A percentile compares a stretch with the other conserved stretches of the same genome.
Conservation (phyloP, 108 stramenopile genomes). For the Nannochloropsis granulata region DNA sequence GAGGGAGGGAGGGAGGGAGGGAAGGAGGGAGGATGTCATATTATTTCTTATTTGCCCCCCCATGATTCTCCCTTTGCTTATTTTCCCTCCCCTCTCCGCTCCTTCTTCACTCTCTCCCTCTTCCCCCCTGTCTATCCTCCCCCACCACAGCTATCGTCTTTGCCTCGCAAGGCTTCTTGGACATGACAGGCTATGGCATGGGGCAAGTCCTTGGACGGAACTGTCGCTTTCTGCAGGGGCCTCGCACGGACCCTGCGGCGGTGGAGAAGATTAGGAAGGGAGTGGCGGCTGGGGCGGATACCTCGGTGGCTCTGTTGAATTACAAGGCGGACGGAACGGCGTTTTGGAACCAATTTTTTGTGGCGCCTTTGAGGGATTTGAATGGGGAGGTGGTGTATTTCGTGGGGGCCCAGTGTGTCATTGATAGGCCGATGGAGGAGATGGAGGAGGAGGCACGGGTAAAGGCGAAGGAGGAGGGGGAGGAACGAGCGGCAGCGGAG, state of each 20-base stretch:
- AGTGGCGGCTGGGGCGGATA: conserved; percentile 70
- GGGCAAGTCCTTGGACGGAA: conserved; percentile 84
- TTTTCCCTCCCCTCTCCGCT: not conserved
- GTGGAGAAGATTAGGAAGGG: conserved; percentile 81
- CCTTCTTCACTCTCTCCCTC: not conserved
- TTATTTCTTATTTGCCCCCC: too few species aligned
- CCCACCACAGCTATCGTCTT: not conserved
- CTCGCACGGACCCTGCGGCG: conserved; percentile 86
- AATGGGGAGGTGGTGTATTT: conserved; percentile 76
- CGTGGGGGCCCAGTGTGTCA: conserved; percentile 86
- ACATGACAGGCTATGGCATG: conserved; percentile 80
- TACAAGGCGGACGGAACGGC: conserved; percentile 88
- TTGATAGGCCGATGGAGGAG: not conserved
- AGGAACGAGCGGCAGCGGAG: not conserved
- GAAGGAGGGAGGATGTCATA: too few species aligned
- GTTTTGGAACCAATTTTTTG: conserved; percentile 92
- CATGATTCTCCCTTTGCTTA: not conserved
- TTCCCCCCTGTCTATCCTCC: not conserved
- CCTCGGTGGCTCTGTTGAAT: conserved; percentile 79
- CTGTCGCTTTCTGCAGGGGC: conserved; percentile 91
- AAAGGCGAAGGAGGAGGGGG: not conserved
- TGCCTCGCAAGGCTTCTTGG: conserved; percentile 52
- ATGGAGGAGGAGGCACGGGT: not conserved
- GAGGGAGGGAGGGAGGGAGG: too few species aligned
- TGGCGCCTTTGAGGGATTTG: conserved; percentile 76